These are phyloP conservation scores for Mucor irregularis DNA, from an alignment of 371 early-diverging fungal genomes.

Conservation along the genomic window DNA sequence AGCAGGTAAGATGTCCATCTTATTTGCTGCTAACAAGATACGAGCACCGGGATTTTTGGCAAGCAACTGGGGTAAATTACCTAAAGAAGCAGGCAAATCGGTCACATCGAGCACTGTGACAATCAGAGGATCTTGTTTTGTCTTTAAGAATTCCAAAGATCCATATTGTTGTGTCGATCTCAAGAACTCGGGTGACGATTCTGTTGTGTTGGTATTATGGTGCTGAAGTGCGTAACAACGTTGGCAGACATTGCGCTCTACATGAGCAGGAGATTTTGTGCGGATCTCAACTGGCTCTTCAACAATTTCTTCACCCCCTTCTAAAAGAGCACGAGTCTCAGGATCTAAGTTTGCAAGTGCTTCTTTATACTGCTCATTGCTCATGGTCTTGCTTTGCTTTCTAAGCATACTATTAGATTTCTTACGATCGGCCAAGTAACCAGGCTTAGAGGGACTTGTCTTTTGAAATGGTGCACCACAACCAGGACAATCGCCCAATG, in stretches of 20 bases:
- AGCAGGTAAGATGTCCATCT: slow-evolving; percentile 63
- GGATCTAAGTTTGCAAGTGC: slow-evolving; percentile 29
- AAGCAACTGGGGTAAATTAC: slow-evolving; percentile 43
- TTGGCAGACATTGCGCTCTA: slow-evolving; percentile 54
- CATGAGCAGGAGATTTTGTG: slow-evolving; percentile 13
- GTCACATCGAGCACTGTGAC: slow-evolving; percentile 64
- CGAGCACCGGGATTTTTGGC: slow-evolving; percentile 47
- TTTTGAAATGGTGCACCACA: slow-evolving; percentile 72
- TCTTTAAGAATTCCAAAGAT: slow-evolving; percentile 56
- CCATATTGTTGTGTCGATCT: slow-evolving; percentile 56
- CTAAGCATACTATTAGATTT: slow-evolving; percentile 9
- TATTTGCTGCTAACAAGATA: slow-evolving; percentile 67
- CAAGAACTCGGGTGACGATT: slow-evolving; percentile 40
- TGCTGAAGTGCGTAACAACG: slow-evolving; percentile 58
- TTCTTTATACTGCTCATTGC: slow-evolving; percentile 39
- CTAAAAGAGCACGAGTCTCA: slow-evolving; percentile 35
- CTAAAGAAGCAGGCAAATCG: slow-evolving; percentile 65
- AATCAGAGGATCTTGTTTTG: slow-evolving; percentile 53
- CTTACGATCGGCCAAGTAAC: slow-evolving; percentile 46
- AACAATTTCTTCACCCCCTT: slow-evolving; percentile 5
- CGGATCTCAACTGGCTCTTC: too few species aligned
- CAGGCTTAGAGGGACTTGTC: slow-evolving; percentile 43
- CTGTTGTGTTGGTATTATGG: slow-evolving; percentile 47
- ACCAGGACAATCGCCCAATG: slow-evolving; percentile 57
- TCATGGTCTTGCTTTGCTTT: slow-evolving; percentile 30